Evolutionary conservation across 768 basidiomycete species (phyloP), one percentile per base, ranked within the genome.

Genomic region (Leccinum longicurvipes): DNA sequence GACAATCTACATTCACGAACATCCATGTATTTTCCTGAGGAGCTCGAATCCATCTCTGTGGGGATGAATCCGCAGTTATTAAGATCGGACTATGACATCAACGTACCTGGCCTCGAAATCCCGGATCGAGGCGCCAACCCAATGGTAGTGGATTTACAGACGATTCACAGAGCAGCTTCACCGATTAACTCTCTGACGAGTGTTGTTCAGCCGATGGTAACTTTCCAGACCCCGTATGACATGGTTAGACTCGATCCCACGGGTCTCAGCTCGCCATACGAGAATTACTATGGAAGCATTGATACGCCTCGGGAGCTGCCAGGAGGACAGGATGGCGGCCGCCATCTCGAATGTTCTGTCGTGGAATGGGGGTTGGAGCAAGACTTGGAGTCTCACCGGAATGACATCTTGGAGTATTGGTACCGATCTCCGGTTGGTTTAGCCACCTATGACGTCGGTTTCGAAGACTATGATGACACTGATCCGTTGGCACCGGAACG

Each of bases 221-320:
- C 27, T 21, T 56, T 61, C 17, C 56, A 27, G 14, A 57, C 56
- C 34, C 24, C 39, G 36, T 60, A 63, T 51, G 59, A 63, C 17
- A 27, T 57, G 21, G 46, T 8, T 10, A 47, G 58, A 46, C 51
- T 53, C 52, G 59, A 53, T 41, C 53, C 60, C 7, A n/a, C 50
- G n/a, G 60, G 62, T 34, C 59, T 65, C 34, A 47, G 45, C n/a
- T 56, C 53, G 1, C 32, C 42, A 10, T 49, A 48, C 9, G 58
- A 60, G 12, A 54, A 51, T 34, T 39, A 31, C 41, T 53, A 53
- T 14, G 50, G 23, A 32, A 25, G 28, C 28, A 21, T n/a, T 34
- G 23, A 55, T 6, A 44, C 27, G 34, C 47, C 55, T 24, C 27
- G 29, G 34, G 58, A 53, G 1, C 39, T 36, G 4, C 15, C 19